phyloP scores from a whole-genome alignment of 2,329 filamentous ascomycete species.

The Lasiodiplodia gonubiensis region DNA sequence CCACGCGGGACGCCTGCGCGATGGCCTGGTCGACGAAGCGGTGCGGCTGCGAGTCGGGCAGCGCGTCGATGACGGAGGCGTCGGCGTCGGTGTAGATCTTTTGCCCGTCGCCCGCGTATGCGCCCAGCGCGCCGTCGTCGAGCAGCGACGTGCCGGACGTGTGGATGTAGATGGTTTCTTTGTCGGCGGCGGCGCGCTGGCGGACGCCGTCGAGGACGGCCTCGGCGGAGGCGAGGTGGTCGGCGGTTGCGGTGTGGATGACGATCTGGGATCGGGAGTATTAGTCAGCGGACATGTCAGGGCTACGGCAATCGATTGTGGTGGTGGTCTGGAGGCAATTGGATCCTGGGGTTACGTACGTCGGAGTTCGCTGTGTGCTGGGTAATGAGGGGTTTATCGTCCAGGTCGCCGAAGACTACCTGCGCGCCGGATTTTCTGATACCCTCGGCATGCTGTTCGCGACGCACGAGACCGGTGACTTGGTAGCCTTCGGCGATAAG shows the following conservation, averaged over 20 bases:
- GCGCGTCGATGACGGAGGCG: slow-evolving; percentile 48
- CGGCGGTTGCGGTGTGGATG: slow-evolving; percentile 58
- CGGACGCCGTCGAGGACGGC: slow-evolving; percentile 54
- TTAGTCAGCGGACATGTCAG: background rate
- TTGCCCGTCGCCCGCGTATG: slow-evolving; percentile 42
- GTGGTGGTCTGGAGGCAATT: background rate
- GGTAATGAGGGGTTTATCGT: slow-evolving; percentile 49
- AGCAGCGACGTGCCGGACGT: slow-evolving; percentile 52
- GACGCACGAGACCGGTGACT: slow-evolving; percentile 52
- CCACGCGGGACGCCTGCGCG: no score
- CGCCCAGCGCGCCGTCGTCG: slow-evolving; percentile 37
- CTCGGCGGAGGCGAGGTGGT: slow-evolving; percentile 53
- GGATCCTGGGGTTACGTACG: slow-evolving; percentile 4
- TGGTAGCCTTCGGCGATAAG: slow-evolving; percentile 50
- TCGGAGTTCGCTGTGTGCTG: slow-evolving; percentile 48
- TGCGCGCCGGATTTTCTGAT: slow-evolving; percentile 47
- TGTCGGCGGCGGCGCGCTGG: slow-evolving; percentile 45
- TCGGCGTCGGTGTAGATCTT: slow-evolving; percentile 53
- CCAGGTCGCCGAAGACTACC: slow-evolving; percentile 50
- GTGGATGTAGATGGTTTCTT: slow-evolving; percentile 56
- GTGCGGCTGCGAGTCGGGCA: slow-evolving; percentile 53
- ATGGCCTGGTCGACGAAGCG: slow-evolving; percentile 55
- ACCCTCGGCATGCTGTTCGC: slow-evolving; percentile 45
- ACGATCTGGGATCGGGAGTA: slow-evolving; percentile 33
- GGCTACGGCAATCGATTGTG: no score